Base-by-base conservation (phyloP, 192 early-diverging fungal genomes). In the Podila epicladia region DNA sequence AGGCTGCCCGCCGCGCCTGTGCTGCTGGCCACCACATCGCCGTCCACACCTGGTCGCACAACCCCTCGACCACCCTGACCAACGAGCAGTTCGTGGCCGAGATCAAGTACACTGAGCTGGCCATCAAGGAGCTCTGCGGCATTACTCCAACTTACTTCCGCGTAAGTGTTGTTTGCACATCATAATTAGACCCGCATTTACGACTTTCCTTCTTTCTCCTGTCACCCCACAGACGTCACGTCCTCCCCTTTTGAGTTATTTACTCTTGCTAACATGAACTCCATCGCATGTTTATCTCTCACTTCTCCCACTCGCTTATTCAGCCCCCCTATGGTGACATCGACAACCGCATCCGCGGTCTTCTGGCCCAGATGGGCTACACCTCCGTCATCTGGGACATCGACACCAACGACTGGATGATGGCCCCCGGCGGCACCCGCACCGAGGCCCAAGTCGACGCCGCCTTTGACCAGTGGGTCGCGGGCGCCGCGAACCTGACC, bases 81-180 rank as follows among this genome's bases (percentile, higher is more conserved):
- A 93, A 91, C 48, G 91, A 89, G 59, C 88, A 90, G 59, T 87
- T 94, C 38, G 77, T 93, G 50, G 88, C 89, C 60, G 92, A 94
- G 76, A 45, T 93, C 55, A 84, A 88, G 63, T 92, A 89, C 82
- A 91, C 87, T 8, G 92, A 89, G 69, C 62, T 79, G 62, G 85
- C 84, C 22, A 88, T 89, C 67, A 84, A 85, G 57, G 83, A 88
- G 41, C 71, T 85, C 64, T 85, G 80, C 53, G 88, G 88, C 37
- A 71, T 84, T 26, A 74, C 74, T 45, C 88, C 88, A 58, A 73
- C 62, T 12, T 83, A 87, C 55, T 85, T 87, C 70, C 84, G 90
- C 57, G 72, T 74, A 74, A 74, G 72, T 74, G 17, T 8, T 53
- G 20, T 38, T 49, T 35, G 22, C 22, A 9, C 2, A 5, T 15